Conservation (phyloP, 2,329 filamentous ascomycete genomes). For the Sclerotinia nivalis region DNA sequence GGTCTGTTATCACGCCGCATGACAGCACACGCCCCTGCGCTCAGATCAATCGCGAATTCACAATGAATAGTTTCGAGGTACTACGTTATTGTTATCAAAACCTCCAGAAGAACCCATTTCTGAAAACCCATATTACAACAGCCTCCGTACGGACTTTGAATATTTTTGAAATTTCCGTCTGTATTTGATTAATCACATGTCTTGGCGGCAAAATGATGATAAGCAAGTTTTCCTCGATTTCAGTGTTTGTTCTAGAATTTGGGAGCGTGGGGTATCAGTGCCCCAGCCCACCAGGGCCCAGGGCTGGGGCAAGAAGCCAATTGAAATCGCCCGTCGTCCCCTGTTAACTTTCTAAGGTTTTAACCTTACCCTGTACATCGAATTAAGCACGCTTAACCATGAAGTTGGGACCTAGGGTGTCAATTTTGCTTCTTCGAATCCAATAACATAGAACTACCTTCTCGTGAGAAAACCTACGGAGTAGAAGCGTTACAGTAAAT, state of each 20-base stretch:
- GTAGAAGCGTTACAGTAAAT: neutral
- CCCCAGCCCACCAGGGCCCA: neutral
- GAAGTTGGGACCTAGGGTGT: neutral
- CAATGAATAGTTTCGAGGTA: neutral
- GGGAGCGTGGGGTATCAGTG: neutral
- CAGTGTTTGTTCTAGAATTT: no score
- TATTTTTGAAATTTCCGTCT: neutral
- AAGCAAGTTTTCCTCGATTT: neutral
- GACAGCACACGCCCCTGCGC: neutral
- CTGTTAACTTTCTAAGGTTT: neutral
- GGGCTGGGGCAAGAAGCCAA: neutral
- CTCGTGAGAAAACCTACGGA: neutral
- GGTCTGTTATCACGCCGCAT: neutral
- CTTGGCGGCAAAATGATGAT: neutral
- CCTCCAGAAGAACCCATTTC: neutral
- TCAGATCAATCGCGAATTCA: neutral
- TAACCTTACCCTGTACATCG: neutral
- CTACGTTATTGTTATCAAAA: neutral
- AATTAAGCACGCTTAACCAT: neutral
- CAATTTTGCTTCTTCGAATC: neutral
- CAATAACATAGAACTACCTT: neutral
- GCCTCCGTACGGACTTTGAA: neutral
- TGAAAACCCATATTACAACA: neutral
- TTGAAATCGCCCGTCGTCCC: neutral
- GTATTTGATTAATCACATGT: neutral